Conservation (phyloP, 306 rosid species). For the Medicago lupulina region DNA sequence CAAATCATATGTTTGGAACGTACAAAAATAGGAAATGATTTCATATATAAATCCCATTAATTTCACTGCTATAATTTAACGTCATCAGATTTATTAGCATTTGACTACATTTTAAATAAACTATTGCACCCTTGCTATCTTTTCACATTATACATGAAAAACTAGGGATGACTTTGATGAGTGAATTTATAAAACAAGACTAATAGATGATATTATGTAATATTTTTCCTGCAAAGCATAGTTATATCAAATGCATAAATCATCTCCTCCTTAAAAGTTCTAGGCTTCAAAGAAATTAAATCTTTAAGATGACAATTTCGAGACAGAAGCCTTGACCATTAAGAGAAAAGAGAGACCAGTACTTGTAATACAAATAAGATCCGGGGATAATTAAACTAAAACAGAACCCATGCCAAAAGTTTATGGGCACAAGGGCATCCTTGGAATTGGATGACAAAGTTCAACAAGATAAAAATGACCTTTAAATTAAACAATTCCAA, state of each 20-base stretch:
- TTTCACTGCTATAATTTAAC: background rate
- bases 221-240: background rate
- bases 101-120: slow-evolving; percentile 28
- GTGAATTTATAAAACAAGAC: background rate
- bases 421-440: slow-evolving; percentile 9
- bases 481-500: slow-evolving; percentile 22
- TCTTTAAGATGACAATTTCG: background rate
- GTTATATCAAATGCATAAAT: slow-evolving; percentile 31
- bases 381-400: slow-evolving; percentile 13
- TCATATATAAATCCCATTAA: background rate
- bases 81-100: slow-evolving; percentile 3
- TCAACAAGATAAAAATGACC: slow-evolving; percentile 11
- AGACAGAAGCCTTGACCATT: background rate
- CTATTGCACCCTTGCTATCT: background rate
- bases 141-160: background rate
- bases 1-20: slow-evolving; percentile 11
- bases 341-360: background rate
- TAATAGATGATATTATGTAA: slow-evolving; percentile 13
- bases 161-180: slow-evolving; percentile 23
- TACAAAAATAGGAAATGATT: background rate
- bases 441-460: slow-evolving; percentile 3
- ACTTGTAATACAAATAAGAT: slow-evolving; percentile 10
- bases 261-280: slow-evolving; percentile 5
- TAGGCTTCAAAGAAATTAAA: background rate
- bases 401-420: slow-evolving; percentile 1